Base-by-base conservation (phyloP, 2,329 filamentous ascomycete species). In the Cordyceps pruinosa region DNA sequence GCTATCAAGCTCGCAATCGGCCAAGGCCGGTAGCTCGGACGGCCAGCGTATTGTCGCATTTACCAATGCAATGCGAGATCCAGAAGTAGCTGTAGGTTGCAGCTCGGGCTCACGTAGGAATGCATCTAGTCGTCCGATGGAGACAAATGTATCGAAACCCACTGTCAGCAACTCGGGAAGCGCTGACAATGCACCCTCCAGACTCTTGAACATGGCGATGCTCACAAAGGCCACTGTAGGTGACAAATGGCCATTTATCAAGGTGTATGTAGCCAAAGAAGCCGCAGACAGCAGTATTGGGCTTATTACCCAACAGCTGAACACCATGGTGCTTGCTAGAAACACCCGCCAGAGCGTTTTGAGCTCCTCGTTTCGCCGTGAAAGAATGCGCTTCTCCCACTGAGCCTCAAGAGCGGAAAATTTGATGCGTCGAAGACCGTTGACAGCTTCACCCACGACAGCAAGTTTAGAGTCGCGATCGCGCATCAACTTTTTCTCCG, bases 391-490 rank as follows among this genome's bases (percentile, higher is more conserved):
- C n/a, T 77, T 75, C 68, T 90, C 83, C 89, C 89, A 93, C 63
- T 88, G 83, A 17, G 75, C 72, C 69, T 93, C 89, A 2, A 90
- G 72, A 0, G 89, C 89, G 0, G 88, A 87, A 63, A 93, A 91
- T 65, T 93, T 93, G 72, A 93, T 90, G 69, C 93, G 89, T 1
- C 88, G 82, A 61, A 93, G 92, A 7, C 89, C 89, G 63, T 88
- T 82, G 1, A 93, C 72, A 0, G 86, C 87, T 69, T 93, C 89
- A 1, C 87, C 88, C 30, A 93, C 80, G 12, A 90, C 80, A 0
- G 81, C 85, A 71, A 91, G 79, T 70, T 92, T 93, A 53, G 83
- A 77, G 68, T 93, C 89, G 45, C 89, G 78, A 28, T 85, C 77
- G 66, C 87, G 88, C 88, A 92, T 92, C 49, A 93, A 69, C 48